phyloP scores from a whole-genome alignment of 176 grass and related monocot species.

The Lolium rigidum region DNA sequence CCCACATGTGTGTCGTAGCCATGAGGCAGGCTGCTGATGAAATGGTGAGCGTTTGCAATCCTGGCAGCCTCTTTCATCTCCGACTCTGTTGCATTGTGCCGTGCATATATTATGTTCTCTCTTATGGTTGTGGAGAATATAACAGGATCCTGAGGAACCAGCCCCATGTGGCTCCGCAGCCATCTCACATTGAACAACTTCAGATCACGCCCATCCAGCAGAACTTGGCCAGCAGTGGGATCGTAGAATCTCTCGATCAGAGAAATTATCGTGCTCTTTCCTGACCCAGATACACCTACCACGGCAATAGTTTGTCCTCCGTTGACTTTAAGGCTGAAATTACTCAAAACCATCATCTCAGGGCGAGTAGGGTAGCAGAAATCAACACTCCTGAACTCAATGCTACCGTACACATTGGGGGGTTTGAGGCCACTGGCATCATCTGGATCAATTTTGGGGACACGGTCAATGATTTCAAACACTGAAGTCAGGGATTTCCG shows the following conservation, averaged over 20 bases:
- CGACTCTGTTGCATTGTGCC: slow-evolving; percentile 92
- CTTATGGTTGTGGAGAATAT: slow-evolving; percentile 99
- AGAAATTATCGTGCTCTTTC: slow-evolving; percentile 93
- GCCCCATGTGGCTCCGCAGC: slow-evolving; percentile 90
- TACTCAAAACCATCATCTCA: slow-evolving; percentile 83
- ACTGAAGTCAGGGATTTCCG: slow-evolving; percentile 81
- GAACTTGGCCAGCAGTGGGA: slow-evolving; percentile 78
- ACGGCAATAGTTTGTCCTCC: slow-evolving; percentile 96
- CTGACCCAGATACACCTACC: slow-evolving; percentile 92
- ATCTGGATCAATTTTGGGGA: slow-evolving; percentile 93
- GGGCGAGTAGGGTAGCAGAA: slow-evolving; percentile 89
- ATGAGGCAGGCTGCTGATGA: slow-evolving; percentile 96
- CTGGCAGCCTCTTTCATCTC: slow-evolving; percentile 99
- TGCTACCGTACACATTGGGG: slow-evolving; percentile 93
- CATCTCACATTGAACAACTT: slow-evolving; percentile 97
- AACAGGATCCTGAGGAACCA: slow-evolving; percentile 95
- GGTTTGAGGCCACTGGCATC: slow-evolving; percentile 89
- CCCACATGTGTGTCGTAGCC: slow-evolving; percentile 97
- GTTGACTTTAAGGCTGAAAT: slow-evolving; percentile 93
- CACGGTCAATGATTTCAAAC: slow-evolving; percentile 90
- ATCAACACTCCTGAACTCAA: slow-evolving; percentile 90
- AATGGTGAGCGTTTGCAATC: slow-evolving; percentile 96
- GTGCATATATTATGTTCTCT: slow-evolving; percentile 96
- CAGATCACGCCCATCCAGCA: slow-evolving; percentile 92
- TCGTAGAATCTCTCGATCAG: slow-evolving; percentile 97